phyloP scores from a whole-genome alignment of 2,329 filamentous ascomycete species.

The Scytalidium lignicola region DNA sequence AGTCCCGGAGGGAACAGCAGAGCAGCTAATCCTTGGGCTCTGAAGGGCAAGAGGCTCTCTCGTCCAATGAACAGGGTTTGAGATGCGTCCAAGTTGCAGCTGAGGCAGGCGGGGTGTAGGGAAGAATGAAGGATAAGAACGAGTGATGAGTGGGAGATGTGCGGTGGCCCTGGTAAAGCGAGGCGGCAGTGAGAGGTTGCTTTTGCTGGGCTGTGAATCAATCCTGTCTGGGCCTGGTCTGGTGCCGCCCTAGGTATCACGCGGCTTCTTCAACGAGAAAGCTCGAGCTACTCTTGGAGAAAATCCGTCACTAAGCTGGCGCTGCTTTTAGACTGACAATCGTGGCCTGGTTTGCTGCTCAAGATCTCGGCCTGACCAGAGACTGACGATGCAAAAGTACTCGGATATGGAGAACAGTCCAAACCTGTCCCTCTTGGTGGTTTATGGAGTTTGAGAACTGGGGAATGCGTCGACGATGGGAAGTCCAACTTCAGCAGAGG shows the following conservation, averaged over 20 bases:
- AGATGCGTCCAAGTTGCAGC: not conserved
- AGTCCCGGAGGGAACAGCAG: not conserved
- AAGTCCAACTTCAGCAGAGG: too few species aligned
- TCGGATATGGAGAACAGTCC: too few species aligned
- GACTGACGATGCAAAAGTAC: too few species aligned
- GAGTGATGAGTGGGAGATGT: slow-evolving; percentile 2
- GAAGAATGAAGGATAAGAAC: slow-evolving; percentile 2
- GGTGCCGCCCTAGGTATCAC: not conserved
- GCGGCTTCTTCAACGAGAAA: not conserved
- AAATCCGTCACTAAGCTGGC: not conserved
- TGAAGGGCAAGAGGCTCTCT: not conserved
- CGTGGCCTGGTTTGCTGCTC: too few species aligned
- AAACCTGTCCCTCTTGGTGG: too few species aligned
- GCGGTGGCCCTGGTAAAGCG: slow-evolving; percentile 1
- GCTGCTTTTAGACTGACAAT: slow-evolving; percentile 9
- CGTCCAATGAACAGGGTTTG: not conserved
- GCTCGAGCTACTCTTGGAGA: not conserved
- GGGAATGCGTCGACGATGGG: too few species aligned
- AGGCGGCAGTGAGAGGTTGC: slow-evolving; percentile 5
- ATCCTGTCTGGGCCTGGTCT: slow-evolving; percentile 4
- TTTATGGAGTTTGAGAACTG: too few species aligned
- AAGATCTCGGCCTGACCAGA: too few species aligned
- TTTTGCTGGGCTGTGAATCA: not conserved
- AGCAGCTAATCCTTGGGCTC: not conserved
- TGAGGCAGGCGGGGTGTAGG: slow-evolving; percentile 1